phyloP scores from a whole-genome alignment of 2,329 filamentous ascomycete genomes.

The Colletotrichum karsti region DNA sequence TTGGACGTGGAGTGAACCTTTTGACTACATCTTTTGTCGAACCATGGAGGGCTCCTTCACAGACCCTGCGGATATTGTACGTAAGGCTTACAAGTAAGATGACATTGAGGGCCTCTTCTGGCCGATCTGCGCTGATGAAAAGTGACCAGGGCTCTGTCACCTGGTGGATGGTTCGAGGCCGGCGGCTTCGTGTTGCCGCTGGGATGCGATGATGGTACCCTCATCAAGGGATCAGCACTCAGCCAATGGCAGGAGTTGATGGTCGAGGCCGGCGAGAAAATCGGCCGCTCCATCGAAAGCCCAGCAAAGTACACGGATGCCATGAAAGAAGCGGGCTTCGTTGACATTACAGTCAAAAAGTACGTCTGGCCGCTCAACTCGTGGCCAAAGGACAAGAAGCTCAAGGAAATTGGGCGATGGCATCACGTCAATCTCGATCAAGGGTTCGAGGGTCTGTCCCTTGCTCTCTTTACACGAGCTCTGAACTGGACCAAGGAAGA shows the following conservation, averaged over 20 bases:
- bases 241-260: conserved; percentile 38
- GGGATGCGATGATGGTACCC: conserved; percentile 40
- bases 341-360: background rate
- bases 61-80: conserved; percentile 33
- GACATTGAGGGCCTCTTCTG: background rate
- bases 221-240: conserved; percentile 37
- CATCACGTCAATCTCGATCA: conserved; percentile 37
- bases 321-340: conserved; percentile 17
- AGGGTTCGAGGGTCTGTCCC: conserved; percentile 42
- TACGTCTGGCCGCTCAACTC: conserved; percentile 28
- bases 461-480: conserved; percentile 45
- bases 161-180: conserved; percentile 42
- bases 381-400: conserved; percentile 29
- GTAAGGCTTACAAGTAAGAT: conserved; percentile 31
- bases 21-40: conserved; percentile 45
- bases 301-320: conserved; percentile 34
- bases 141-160: conserved; percentile 32
- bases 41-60: conserved; percentile 39
- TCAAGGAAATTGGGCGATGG: conserved; percentile 23
- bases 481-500: conserved; percentile 43
- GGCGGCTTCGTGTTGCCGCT: conserved; percentile 36
- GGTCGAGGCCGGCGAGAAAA: conserved; percentile 37
- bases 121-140: background rate
- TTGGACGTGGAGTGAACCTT: conserved; percentile 40
- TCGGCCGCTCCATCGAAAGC: conserved; percentile 39